Conservation (phyloP, 2,329 filamentous ascomycete genomes). For the Phialemonium atrogriseum region DNA sequence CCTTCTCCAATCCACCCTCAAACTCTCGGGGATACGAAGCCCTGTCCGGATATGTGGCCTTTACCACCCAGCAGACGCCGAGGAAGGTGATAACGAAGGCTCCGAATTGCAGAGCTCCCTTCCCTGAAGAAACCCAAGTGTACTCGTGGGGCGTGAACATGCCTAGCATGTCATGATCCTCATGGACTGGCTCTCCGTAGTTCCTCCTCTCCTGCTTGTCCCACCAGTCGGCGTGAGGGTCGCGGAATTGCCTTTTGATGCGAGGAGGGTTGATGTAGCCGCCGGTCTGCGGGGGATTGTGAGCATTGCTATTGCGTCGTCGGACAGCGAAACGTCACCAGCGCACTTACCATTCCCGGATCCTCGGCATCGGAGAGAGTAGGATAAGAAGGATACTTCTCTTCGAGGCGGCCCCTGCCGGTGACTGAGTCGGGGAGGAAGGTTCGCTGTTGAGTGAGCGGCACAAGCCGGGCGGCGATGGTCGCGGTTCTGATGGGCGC, state of each 20-base stretch:
- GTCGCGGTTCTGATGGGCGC: conserved; percentile 36
- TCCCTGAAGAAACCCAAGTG: conserved; percentile 67
- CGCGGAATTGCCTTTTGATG: conserved; percentile 84
- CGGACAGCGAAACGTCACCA: neutral
- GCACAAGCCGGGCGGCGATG: conserved; percentile 38
- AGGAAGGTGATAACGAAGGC: conserved; percentile 57
- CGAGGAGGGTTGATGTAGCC: conserved; percentile 72
- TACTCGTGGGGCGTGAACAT: conserved; percentile 88
- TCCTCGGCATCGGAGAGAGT: conserved; percentile 51
- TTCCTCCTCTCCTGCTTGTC: conserved; percentile 96
- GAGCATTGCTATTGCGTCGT: conserved; percentile 7
- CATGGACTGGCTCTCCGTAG: conserved; percentile 92
- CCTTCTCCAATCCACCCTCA: conserved; percentile 62
- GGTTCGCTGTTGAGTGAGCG: conserved; percentile 47
- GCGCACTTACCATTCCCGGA: conserved; percentile 52
- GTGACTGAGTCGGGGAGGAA: conserved; percentile 45
- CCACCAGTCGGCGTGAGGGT: conserved; percentile 92
- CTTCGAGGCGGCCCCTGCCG: conserved; percentile 36
- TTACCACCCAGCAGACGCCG: conserved; percentile 59
- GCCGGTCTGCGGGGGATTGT: conserved; percentile 55
- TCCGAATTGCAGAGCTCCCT: conserved; percentile 60
- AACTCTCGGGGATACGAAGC: conserved; percentile 62
- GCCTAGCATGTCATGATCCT: conserved; percentile 89
- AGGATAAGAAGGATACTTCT: conserved; percentile 42
- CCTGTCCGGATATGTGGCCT: conserved; percentile 63